A percentile compares a stretch with the other conserved stretches of the same genome.
Conservation (phyloP, 2,329 filamentous ascomycete genomes). For the Elsinoe necatrix region DNA sequence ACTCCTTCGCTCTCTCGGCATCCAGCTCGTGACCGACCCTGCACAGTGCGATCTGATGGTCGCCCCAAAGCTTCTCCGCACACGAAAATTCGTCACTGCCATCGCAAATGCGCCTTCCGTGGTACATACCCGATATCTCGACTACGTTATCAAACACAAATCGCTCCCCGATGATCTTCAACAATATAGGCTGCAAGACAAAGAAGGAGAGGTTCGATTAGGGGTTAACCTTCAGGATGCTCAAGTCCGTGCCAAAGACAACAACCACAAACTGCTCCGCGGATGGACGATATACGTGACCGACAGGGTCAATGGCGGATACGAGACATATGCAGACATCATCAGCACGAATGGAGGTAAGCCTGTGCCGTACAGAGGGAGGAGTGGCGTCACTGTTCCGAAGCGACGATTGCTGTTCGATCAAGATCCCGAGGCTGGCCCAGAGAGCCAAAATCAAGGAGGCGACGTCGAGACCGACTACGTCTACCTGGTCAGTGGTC, state of each 20-base stretch:
- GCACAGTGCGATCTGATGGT: constrained; percentile 75
- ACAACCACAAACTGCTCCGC: constrained; percentile 66
- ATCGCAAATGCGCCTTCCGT: constrained; percentile 73
- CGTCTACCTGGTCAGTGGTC: constrained; percentile 73
- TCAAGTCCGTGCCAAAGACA: constrained; percentile 61
- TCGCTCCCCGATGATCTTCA: constrained; percentile 52
- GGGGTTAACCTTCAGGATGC: constrained; percentile 61
- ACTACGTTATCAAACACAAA: constrained; percentile 62
- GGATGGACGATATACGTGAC: constrained; percentile 79
- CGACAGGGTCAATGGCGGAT: constrained; percentile 66
- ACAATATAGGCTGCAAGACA: constrained; percentile 62
- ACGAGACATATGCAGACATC: constrained; percentile 77
- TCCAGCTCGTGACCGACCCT: constrained; percentile 69
- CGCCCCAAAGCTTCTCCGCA: constrained; percentile 78
- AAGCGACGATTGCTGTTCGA: constrained; percentile 41
- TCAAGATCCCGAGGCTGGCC: constrained; percentile 52
- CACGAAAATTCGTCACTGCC: constrained; percentile 85
- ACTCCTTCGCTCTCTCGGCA: constrained; percentile 73
- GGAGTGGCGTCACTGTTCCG: constrained; percentile 53
- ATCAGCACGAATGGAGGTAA: constrained; percentile 81
- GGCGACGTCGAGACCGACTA: constrained; percentile 48
- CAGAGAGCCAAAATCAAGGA: constrained; percentile 38
- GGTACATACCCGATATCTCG: constrained; percentile 69
- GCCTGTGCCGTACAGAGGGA: constrained; percentile 62
- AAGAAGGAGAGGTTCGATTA: constrained; percentile 62